A percentile compares a stretch with the other conserved stretches of the same genome.
These are phyloP conservation scores for Phaeomoniella chlamydospora DNA, from an alignment of 2,329 filamentous ascomycete species.

Conservation along the genomic window DNA sequence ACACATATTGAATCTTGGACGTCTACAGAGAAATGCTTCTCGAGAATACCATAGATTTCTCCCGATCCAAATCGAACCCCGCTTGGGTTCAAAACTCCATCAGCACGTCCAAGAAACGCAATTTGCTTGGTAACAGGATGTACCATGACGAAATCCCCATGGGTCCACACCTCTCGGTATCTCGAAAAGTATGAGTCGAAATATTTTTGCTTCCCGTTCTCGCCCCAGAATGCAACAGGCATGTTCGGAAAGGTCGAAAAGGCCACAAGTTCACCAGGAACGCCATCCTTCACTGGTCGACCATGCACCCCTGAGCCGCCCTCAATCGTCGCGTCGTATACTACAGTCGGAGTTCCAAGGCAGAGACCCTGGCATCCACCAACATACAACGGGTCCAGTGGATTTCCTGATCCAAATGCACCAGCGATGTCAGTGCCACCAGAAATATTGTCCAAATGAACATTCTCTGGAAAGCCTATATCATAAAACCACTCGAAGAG, in stretches of 20 bases:
- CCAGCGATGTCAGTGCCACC: slow-evolving; percentile 18
- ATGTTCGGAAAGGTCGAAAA: slow-evolving; percentile 61
- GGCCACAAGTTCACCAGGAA: slow-evolving; percentile 61
- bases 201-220: slow-evolving; percentile 41
- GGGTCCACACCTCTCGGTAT: slow-evolving; percentile 53
- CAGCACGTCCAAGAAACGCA: slow-evolving; percentile 51
- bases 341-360: slow-evolving; percentile 39
- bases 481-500: slow-evolving; percentile 74
- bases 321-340: slow-evolving; percentile 40
- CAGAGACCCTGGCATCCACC: slow-evolving; percentile 41
- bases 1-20: slow-evolving; percentile 66
- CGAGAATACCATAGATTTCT: slow-evolving; percentile 89
- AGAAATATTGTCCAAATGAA: slow-evolving; percentile 40
- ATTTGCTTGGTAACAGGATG: slow-evolving; percentile 54
- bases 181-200: slow-evolving; percentile 17
- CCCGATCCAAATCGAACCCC: slow-evolving; percentile 86
- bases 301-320: slow-evolving; percentile 28
- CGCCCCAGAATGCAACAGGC: slow-evolving; percentile 49
- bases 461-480: slow-evolving; percentile 48
- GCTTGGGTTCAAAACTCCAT: slow-evolving; percentile 50
- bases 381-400: slow-evolving; percentile 49
- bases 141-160: slow-evolving; percentile 64
- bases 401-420: slow-evolving; percentile 38
- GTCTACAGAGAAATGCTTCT: slow-evolving; percentile 40
- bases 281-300: slow-evolving; percentile 43